These are phyloP conservation scores for Exophiala dermatitidis DNA, from an alignment of 2,329 filamentous ascomycete genomes.

Conservation along the genomic window DNA sequence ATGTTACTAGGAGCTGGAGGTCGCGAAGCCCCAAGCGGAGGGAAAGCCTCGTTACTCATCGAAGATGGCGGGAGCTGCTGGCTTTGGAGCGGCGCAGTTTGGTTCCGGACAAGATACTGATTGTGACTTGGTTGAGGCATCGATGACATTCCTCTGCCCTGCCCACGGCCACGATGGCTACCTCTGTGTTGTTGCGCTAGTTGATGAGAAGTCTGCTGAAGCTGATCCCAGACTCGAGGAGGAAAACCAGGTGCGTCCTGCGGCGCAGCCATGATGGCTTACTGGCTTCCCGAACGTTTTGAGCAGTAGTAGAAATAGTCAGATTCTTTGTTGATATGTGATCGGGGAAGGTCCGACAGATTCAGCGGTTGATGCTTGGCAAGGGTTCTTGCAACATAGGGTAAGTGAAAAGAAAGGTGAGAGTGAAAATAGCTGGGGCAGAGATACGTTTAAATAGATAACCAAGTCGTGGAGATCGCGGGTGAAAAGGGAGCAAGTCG, in stretches of 20 bases:
- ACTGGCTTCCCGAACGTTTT: not conserved
- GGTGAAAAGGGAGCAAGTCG: too few species aligned
- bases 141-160: not conserved
- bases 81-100: not conserved
- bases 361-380: too few species aligned
- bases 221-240: not conserved
- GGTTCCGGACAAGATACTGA: not conserved
- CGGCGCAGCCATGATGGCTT: not conserved
- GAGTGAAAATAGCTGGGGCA: too few species aligned
- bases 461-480: too few species aligned
- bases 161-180: not conserved
- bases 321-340: not conserved
- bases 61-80: not conserved
- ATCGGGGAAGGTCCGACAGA: not conserved
- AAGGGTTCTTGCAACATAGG: too few species aligned
- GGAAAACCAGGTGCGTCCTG: not conserved
- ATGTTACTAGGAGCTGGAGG: not conserved
- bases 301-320: not conserved
- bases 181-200: not conserved
- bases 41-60: conserved; percentile 5
- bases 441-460: too few species aligned
- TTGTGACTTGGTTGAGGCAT: not conserved
- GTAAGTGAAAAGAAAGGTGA: too few species aligned
- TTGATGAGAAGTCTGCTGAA: not conserved
- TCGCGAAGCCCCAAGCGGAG: conserved; percentile 2